Conservation (phyloP, 2,329 filamentous ascomycete species). For the Colletotrichum zoysiae region DNA sequence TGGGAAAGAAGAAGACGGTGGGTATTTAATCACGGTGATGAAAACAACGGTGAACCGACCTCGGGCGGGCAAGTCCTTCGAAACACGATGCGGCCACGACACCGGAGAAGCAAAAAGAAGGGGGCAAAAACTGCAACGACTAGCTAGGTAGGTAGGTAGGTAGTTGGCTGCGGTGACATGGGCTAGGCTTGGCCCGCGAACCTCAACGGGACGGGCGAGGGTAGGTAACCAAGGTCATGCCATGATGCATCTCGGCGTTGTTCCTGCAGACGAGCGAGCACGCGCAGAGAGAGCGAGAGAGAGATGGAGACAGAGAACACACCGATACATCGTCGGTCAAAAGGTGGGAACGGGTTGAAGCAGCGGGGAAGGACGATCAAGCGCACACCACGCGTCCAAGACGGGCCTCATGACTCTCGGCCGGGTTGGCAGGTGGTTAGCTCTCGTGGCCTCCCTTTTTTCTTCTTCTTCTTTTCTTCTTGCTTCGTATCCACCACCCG, state of each 20-base stretch:
- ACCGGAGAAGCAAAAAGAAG: constrained; percentile 2
- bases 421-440: constrained; percentile 37
- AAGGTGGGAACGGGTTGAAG: constrained; percentile 11
- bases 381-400: constrained; percentile 32
- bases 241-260: not conserved
- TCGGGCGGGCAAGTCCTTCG: constrained; percentile 14
- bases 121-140: constrained; percentile 11
- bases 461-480: not conserved
- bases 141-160: constrained; percentile 3
- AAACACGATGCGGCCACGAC: constrained; percentile 26
- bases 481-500: not conserved
- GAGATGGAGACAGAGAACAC: not conserved
- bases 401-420: constrained; percentile 37
- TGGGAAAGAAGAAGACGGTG: constrained; percentile 5
- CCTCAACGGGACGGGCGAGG: not conserved
- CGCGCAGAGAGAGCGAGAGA: not conserved
- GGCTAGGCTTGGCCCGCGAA: constrained; percentile 15
- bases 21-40: constrained; percentile 32
- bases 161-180: constrained; percentile 15
- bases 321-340: constrained; percentile 13
- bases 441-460: constrained; percentile 33
- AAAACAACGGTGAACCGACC: constrained; percentile 14
- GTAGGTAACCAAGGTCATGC: not conserved
- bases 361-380: constrained; percentile 13
- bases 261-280: not conserved